phyloP scores from a whole-genome alignment of 768 basidiomycete genomes.

The Daedaleopsis sinensis region DNA sequence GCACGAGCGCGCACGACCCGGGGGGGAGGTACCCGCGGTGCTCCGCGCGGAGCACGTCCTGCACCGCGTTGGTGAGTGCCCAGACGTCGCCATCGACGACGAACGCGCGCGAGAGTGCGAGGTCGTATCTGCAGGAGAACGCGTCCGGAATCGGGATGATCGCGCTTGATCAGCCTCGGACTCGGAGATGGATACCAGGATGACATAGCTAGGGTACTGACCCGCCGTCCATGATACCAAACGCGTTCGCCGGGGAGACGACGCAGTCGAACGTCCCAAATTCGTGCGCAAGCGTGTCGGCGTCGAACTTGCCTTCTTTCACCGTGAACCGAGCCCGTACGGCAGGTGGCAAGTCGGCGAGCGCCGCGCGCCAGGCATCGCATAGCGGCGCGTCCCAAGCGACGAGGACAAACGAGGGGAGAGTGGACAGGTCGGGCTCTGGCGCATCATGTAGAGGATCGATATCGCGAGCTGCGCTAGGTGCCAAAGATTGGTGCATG shows the following conservation, averaged over 20 bases:
- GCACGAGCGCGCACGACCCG: conserved; percentile 20
- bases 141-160: too few species aligned
- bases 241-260: conserved; percentile 26
- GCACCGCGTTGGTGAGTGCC: conserved; percentile 22
- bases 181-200: too few species aligned
- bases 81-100: conserved; percentile 14
- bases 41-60: conserved; percentile 10
- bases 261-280: conserved; percentile 20
- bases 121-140: conserved; percentile 24
- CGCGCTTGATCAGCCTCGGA: too few species aligned
- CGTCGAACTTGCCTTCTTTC: conserved; percentile 11
- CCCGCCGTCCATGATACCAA: conserved; percentile 28
- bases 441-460: too few species aligned
- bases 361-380: conserved; percentile 6
- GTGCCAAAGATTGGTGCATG: too few species aligned
- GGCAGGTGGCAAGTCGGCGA: conserved; percentile 4
- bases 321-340: conserved; percentile 11
- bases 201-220: not conserved
- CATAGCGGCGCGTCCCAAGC: conserved; percentile 15
- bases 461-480: too few species aligned
- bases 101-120: conserved; percentile 22
- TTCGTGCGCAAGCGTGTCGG: conserved; percentile 7
- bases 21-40: conserved; percentile 23
- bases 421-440: too few species aligned
- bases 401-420: too few species aligned